A percentile compares a stretch with the other conserved stretches of the same genome.
Evolutionary conservation across 1,139 yeast genomes (phyloP).

Genomic region (Yamadazyma membranifaciens): DNA sequence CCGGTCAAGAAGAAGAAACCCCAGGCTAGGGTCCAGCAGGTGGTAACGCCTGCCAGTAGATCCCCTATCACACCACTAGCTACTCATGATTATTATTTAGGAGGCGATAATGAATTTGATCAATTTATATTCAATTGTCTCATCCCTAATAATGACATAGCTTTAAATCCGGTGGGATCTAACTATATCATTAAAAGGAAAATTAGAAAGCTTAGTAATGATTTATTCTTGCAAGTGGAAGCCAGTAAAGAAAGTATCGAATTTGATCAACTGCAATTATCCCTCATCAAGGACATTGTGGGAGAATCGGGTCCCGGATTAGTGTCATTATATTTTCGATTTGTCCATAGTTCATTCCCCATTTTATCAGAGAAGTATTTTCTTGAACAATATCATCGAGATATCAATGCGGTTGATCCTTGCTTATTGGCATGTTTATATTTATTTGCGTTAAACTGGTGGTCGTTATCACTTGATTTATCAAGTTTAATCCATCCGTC

Average conservation of each 20-base stretch:
- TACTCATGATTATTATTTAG: constrained; percentile 7
- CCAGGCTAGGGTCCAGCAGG: too few relatives aligned
- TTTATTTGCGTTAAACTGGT: constrained; percentile 17
- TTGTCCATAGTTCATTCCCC: constrained; percentile 16
- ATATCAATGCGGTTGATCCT: constrained; percentile 9
- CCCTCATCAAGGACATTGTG: constrained; percentile 9
- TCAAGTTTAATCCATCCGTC: constrained; percentile 12
- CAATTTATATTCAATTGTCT: constrained; percentile 9
- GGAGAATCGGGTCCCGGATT: constrained; percentile 13
- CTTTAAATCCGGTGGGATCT: constrained; percentile 8
- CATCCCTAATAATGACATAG: constrained; percentile 1
- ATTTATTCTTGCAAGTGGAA: constrained; percentile 11
- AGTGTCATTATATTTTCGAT: constrained; percentile 14
- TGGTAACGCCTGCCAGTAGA: neutral
- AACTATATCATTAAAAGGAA: constrained; percentile 8
- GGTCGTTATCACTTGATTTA: constrained; percentile 15
- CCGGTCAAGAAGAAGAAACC: constrained; percentile 14
- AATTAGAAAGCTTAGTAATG: constrained; percentile 6
- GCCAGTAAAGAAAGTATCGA: constrained; percentile 4
- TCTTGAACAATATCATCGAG: constrained; percentile 9
- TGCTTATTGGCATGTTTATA: constrained; percentile 14
- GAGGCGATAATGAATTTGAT: constrained; percentile 15
- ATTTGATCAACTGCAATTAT: constrained; percentile 4
- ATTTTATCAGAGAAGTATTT: constrained; percentile 11
- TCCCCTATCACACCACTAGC: neutral